Base-by-base conservation (phyloP, 2,329 filamentous ascomycete species). In the Hyphodiscus sp. region DNA sequence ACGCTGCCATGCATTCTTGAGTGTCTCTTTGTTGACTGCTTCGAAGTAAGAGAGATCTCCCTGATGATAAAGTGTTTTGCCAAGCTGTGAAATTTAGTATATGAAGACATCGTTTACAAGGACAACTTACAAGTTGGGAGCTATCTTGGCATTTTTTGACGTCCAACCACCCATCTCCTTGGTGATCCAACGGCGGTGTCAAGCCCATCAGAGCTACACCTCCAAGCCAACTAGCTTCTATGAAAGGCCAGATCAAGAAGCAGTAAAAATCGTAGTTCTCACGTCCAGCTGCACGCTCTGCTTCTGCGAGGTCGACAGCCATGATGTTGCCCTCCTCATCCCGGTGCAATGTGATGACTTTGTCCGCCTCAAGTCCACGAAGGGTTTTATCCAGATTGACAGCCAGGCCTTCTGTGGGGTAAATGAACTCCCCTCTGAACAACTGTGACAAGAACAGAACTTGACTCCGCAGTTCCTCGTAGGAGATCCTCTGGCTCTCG, bases 261-360 rank as follows among this genome's bases (percentile, higher is more conserved):
- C 92, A 97, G 73, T 97, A 97, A 71, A 99, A 99, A 67, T 99
- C 94, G 65, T 88, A 99, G 65, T 96, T 97, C 70, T 99, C 94
- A 41, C 92, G 78, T 1, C 94, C 94, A 7, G 80, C 83, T 29
- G 79, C 76, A 18, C 91, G 80, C 69, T 99, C 94, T 2, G 79
- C 73, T 6, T 87, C 81, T 18, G 87, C 86, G 8, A 99, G 76
- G 4, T 90, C 89, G 41, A 96, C 74, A 52, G 75, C 82, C 0
- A 75, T 74, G n/a, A 90, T 79, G 0, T 78, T 76, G 0, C 76
- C 77, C 5, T 75, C 72, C 0, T 75, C 71, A 41, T 80, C 73
- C 15, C 83, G 77, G 11, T 81, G 80, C 16, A 95, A 73, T 5
- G 79, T 77, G 33, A 99, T 82, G 9, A 97, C 82, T 45, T 83